phyloP scores from a whole-genome alignment of 108 stramenopile genomes.

The Pseudonitzschia delicatissima region DNA sequence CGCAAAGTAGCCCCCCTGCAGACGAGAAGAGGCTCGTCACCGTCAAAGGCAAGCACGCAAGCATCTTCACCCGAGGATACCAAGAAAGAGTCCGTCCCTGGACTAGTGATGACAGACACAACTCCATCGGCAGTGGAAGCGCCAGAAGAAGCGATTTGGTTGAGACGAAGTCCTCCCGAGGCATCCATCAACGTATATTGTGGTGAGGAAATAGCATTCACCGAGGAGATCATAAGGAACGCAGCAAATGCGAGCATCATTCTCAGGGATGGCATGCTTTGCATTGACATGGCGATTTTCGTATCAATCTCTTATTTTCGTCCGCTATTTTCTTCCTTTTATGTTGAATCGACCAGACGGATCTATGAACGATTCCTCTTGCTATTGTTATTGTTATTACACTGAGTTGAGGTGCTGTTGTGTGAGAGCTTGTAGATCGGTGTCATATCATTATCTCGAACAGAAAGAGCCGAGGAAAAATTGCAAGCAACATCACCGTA shows the following conservation, averaged over 20 bases:
- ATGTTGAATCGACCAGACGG: no score
- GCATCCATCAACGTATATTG: slow-evolving; percentile 48
- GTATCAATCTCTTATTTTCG: no score
- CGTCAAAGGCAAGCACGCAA: slow-evolving; percentile 14
- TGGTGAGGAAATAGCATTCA: neutral
- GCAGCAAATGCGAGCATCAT: neutral
- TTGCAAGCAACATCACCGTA: no score
- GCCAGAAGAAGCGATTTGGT: slow-evolving; percentile 30
- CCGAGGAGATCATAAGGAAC: neutral
- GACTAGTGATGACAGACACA: slow-evolving; percentile 63
- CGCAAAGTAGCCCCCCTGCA: slow-evolving; percentile 64
- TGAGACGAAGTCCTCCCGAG: slow-evolving; percentile 46
- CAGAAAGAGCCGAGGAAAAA: no score
- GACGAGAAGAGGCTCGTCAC: slow-evolving; percentile 12
- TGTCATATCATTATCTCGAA: no score
- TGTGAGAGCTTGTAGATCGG: no score
- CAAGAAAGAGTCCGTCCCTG: slow-evolving; percentile 49
- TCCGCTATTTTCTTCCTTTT: no score
- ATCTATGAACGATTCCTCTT: no score
- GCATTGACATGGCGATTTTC: neutral
- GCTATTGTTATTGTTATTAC: no score
- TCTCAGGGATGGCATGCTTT: neutral
- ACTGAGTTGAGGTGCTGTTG: no score
- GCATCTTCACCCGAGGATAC: slow-evolving; percentile 12
- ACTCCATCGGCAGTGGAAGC: slow-evolving; percentile 36